These are phyloP conservation scores for Cyclostephanos tholiformis DNA, from an alignment of 108 stramenopile species.

Conservation along the genomic window DNA sequence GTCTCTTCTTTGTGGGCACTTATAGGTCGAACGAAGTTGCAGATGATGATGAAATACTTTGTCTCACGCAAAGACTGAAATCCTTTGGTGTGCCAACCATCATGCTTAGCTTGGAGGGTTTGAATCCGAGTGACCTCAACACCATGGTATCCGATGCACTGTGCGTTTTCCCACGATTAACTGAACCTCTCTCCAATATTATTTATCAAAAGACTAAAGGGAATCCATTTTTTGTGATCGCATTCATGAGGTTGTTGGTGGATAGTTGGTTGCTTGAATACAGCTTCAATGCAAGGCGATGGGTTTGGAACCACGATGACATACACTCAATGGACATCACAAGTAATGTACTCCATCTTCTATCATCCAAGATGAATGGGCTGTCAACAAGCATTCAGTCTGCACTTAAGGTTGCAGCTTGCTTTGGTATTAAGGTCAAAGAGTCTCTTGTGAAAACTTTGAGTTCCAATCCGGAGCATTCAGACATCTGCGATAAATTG, in stretches of 20 bases:
- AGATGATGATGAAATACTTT: constrained; percentile 29
- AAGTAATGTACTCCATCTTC: too few relatives aligned
- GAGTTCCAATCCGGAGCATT: neutral
- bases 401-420: neutral
- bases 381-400: constrained; percentile 6
- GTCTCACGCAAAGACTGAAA: constrained; percentile 15
- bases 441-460: constrained; percentile 13
- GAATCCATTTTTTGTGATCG: constrained; percentile 32
- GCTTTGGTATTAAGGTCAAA: constrained; percentile 6
- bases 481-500: neutral
- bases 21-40: constrained; percentile 31
- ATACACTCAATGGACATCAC: too few relatives aligned
- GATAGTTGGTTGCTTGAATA: constrained; percentile 22
- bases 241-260: constrained; percentile 35
- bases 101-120: constrained; percentile 18
- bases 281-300: constrained; percentile 12
- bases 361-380: constrained; percentile 29
- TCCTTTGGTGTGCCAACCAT: constrained; percentile 10
- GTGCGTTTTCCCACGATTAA: neutral
- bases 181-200: constrained; percentile 15
- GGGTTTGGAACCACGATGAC: constrained; percentile 36
- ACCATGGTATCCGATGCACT: constrained; percentile 1
- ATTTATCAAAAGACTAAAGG: constrained; percentile 39
- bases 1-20: constrained; percentile 44
- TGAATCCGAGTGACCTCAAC: constrained; percentile 30